phyloP scores from a whole-genome alignment of 2,329 filamentous ascomycete genomes.

The Fusarium veterinarium region DNA sequence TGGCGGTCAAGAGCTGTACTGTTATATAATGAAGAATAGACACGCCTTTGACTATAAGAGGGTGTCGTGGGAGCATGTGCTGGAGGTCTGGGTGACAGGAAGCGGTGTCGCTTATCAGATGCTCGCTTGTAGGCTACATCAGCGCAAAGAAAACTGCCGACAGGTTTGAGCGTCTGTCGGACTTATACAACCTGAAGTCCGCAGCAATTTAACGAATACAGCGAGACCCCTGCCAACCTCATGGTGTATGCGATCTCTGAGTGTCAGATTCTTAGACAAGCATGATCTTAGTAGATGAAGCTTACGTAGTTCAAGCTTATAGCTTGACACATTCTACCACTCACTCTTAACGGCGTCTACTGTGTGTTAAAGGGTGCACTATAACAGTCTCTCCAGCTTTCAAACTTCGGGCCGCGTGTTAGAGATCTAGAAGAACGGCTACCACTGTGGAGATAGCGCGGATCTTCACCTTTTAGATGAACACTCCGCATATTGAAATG shows the following conservation, averaged over 20 bases:
- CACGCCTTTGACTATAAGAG: neutral
- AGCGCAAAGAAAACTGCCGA: conserved; percentile 4
- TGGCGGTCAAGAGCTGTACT: conserved; percentile 25
- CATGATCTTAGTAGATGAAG: neutral
- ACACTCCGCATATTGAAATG: neutral
- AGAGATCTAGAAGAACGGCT: conserved; percentile 12
- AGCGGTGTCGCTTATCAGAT: neutral
- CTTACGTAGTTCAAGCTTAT: conserved; percentile 5
- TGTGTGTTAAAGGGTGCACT: neutral
- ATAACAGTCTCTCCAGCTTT: neutral
- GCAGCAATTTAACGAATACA: neutral
- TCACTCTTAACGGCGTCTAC: neutral
- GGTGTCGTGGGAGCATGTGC: neutral
- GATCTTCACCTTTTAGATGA: neutral
- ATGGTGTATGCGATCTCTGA: neutral
- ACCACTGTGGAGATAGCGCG: conserved; percentile 1
- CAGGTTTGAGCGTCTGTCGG: neutral
- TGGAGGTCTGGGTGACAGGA: neutral
- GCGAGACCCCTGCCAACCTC: neutral
- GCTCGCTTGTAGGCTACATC: neutral
- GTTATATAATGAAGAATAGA: neutral
- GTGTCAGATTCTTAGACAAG: neutral
- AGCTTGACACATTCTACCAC: neutral
- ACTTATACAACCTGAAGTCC: neutral
- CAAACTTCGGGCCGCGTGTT: neutral